phyloP scores from a whole-genome alignment of 2,329 filamentous ascomycete genomes.

The Lecanosticta acicola region DNA sequence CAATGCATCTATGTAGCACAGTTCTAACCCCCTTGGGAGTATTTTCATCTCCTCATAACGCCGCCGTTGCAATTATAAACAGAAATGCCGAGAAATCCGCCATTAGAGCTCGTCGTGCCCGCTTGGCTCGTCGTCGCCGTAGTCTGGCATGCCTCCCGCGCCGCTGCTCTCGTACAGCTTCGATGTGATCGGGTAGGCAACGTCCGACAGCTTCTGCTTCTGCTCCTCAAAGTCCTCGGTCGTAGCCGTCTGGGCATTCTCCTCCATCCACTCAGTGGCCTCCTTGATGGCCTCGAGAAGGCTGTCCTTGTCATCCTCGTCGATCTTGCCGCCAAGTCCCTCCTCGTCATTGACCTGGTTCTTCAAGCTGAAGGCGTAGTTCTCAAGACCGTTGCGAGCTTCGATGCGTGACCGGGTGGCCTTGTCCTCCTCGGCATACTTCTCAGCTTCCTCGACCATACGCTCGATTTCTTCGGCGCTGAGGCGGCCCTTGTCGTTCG shows the following conservation, averaged over 20 bases:
- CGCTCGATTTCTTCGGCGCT: conserved; percentile 96
- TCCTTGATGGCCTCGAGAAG: conserved; percentile 96
- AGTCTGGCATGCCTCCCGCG: conserved; percentile 53
- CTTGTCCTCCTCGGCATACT: conserved; percentile 99
- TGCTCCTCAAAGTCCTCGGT: conserved; percentile 98
- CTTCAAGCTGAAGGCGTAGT: conserved; percentile 98
- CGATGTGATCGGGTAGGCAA: conserved; percentile 97
- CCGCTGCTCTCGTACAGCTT: conserved; percentile 72
- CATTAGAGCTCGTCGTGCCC: conserved; percentile 47
- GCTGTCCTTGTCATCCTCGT: conserved; percentile 96
- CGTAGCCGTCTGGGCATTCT: conserved; percentile 78
- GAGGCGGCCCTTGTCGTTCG: conserved; percentile 98
- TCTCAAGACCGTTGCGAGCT: conserved; percentile 93
- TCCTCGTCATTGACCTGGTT: conserved; percentile 98
- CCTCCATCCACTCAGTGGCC: conserved; percentile 90
- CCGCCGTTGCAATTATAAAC: conserved; percentile 11
- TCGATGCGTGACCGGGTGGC: conserved; percentile 95
- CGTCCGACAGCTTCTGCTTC: conserved; percentile 96
- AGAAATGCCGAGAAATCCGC: conserved; percentile 1
- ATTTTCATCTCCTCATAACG: conserved; percentile 7
- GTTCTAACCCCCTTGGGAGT: conserved; percentile 6
- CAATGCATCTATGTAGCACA: conserved; percentile 19
- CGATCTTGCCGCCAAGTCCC: conserved; percentile 95
- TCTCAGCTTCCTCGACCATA: conserved; percentile 97
- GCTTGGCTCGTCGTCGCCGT: conserved; percentile 60